Percentiles rank a stretch among this genome's conserved stretches.
Conservation (phyloP, 2,329 filamentous ascomycete species). For the Botrytis fragariae region DNA sequence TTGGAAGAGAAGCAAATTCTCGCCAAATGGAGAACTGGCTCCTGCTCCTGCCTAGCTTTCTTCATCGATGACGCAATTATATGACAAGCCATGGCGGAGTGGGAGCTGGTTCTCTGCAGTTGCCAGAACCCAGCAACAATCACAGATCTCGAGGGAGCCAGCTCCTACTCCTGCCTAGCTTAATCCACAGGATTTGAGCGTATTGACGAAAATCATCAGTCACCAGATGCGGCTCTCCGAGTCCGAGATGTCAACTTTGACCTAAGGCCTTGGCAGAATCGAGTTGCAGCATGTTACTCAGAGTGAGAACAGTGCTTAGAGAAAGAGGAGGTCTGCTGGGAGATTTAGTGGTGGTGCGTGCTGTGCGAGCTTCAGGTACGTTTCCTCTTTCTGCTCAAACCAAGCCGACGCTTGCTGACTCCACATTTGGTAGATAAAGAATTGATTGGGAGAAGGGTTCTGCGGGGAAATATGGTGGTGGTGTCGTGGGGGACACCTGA, state of each 20-base stretch:
- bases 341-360: neutral
- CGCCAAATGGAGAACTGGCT: neutral
- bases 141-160: neutral
- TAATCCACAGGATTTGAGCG: neutral
- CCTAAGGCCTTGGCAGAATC: accelerated
- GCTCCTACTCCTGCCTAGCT: neutral
- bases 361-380: neutral
- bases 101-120: neutral
- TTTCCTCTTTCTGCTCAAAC: neutral
- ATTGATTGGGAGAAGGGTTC: neutral
- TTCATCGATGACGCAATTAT: too few relatives aligned
- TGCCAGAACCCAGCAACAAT: too few relatives aligned
- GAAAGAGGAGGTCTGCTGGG: neutral
- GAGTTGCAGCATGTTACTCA: neutral
- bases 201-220: neutral
- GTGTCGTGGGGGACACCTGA: neutral
- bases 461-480: neutral
- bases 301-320: neutral
- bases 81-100: neutral
- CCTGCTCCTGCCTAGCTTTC: neutral
- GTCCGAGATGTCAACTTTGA: accelerated
- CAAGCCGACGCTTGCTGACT: neutral
- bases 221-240: neutral
- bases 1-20: neutral
- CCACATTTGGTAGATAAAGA: neutral